Percentiles rank a stretch among this genome's conserved stretches.
Conservation (phyloP, 768 basidiomycete genomes). For the Russula sp. region DNA sequence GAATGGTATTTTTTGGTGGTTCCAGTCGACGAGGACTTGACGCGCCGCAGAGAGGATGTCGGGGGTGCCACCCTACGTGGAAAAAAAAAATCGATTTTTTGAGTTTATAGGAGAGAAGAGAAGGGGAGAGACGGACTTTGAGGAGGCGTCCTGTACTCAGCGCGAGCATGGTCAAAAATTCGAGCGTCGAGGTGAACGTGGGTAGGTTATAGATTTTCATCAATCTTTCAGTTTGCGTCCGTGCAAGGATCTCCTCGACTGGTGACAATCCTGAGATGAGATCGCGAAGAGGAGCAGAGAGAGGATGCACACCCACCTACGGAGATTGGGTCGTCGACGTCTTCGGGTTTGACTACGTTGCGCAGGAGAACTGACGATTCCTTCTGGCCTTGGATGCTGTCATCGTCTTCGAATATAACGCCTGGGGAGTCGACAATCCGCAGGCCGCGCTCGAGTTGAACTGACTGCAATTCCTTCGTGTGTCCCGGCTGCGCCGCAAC, state of each 20-base stretch:
- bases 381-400: conserved; percentile 44
- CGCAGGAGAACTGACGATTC: conserved; percentile 66
- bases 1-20: conserved; percentile 92
- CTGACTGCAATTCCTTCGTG: conserved; percentile 86
- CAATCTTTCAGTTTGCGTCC: conserved; percentile 68
- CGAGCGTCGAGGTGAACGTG: conserved; percentile 62
- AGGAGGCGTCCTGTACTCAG: conserved; percentile 77
- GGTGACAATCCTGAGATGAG: neutral
- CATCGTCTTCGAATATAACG: conserved; percentile 90
- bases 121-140: conserved; percentile 50
- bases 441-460: conserved; percentile 90
- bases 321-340: conserved; percentile 84
- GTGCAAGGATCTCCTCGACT: conserved; percentile 85
- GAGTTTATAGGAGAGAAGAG: neutral
- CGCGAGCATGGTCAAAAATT: conserved; percentile 90
- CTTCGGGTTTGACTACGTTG: conserved; percentile 88
- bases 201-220: conserved; percentile 86
- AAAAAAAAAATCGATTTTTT: neutral
- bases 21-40: conserved; percentile 64
- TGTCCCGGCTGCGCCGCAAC: conserved; percentile 95
- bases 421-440: conserved; percentile 94
- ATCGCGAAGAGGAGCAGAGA: neutral
- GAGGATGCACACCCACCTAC: conserved; percentile 56
- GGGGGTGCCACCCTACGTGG: neutral
- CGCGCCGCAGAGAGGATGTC: conserved; percentile 9